Evolutionary conservation across 352 stramenopile genomes (phyloP).

Genomic region (Plasmopara viticola): DNA sequence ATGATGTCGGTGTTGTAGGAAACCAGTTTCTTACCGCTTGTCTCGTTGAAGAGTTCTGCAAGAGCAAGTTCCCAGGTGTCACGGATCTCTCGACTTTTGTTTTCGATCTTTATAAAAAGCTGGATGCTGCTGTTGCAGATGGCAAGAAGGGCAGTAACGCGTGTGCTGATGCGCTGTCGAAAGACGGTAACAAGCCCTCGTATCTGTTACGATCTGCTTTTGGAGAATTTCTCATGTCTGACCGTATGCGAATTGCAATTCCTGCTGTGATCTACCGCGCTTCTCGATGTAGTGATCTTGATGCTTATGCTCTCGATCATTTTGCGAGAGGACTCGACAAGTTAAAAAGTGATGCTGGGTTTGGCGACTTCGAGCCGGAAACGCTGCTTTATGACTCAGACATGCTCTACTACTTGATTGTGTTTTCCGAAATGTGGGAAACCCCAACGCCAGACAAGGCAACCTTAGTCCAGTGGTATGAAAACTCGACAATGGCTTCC

Average conservation of each 20-base stretch:
- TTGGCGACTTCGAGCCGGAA: conserved; percentile 33
- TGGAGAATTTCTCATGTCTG: conserved; percentile 51
- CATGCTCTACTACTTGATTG: conserved; percentile 74
- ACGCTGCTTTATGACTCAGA: conserved; percentile 54
- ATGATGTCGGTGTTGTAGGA: conserved; percentile 57
- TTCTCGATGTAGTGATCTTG: conserved; percentile 29
- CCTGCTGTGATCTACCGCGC: conserved; percentile 54
- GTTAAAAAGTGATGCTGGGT: conserved; percentile 9
- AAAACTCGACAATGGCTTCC: conserved; percentile 50
- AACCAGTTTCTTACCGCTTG: conserved; percentile 53
- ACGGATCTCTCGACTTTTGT: conserved; percentile 43
- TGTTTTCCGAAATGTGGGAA: conserved; percentile 77
- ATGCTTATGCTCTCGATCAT: conserved; percentile 33
- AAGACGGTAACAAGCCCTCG: conserved; percentile 39
- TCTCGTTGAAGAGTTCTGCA: conserved; percentile 51
- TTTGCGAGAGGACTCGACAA: conserved; percentile 22
- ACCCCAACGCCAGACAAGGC: conserved; percentile 43
- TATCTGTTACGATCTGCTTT: conserved; percentile 66
- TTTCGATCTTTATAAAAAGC: conserved; percentile 38
- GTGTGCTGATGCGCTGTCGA: conserved; percentile 42
- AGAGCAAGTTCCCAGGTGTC: conserved; percentile 52
- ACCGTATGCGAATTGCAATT: conserved; percentile 32
- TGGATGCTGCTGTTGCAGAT: conserved; percentile 43
- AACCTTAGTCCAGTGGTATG: conserved; percentile 53
- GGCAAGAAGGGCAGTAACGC: conserved; percentile 31